Conservation (phyloP, 176 grass and related monocot genomes). For the Aegilops tauschii region DNA sequence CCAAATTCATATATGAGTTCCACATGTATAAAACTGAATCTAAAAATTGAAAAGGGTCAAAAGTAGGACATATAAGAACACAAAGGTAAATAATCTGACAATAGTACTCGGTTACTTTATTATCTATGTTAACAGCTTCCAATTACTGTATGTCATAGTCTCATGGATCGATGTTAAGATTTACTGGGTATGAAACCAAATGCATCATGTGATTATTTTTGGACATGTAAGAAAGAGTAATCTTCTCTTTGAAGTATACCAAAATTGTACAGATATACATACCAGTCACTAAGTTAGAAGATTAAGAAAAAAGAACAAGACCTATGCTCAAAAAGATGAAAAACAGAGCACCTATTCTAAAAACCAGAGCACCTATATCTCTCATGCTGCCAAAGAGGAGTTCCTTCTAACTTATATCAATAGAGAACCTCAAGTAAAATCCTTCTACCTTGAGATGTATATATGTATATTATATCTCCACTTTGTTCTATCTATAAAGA, state of each 20-base stretch:
- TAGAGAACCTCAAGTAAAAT: too few relatives aligned
- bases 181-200: not conserved
- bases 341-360: too few relatives aligned
- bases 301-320: not conserved
- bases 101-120: not conserved
- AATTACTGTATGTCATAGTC: not conserved
- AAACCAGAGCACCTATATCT: too few relatives aligned
- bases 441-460: too few relatives aligned
- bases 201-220: not conserved
- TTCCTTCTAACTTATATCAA: too few relatives aligned
- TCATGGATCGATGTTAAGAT: not conserved
- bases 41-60: not conserved
- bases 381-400: too few relatives aligned
- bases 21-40: not conserved
- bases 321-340: too few relatives aligned
- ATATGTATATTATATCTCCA: too few relatives aligned
- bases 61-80: not conserved
- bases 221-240: not conserved
- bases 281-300: slow-evolving; percentile 26
- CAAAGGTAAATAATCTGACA: not conserved
- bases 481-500: too few relatives aligned
- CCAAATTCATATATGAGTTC: not conserved
- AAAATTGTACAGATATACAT: slow-evolving; percentile 50
- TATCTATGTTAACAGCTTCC: not conserved
- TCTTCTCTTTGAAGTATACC: not conserved